Evolutionary conservation across 73 alveolate genomes (phyloP).

Genomic region (Paramecium sonneborni): DNA sequence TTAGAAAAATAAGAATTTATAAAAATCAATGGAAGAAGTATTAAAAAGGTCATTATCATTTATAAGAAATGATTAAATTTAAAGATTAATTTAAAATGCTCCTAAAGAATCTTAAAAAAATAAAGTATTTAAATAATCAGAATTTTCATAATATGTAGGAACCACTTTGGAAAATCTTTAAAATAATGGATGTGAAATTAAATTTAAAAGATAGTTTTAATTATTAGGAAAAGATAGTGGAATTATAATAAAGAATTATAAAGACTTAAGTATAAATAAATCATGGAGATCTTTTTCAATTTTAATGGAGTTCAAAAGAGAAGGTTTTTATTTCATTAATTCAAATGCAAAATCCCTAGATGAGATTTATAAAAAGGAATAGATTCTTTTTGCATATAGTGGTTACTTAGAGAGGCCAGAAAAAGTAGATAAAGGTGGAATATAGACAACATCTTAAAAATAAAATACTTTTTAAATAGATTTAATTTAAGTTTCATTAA

Average conservation of each 20-base stretch:
- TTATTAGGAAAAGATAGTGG: slow-evolving; percentile 35
- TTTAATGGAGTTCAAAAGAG: not conserved
- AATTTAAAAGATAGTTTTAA: not conserved
- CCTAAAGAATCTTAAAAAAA: not conserved
- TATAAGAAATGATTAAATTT: not conserved
- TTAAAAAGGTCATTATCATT: not conserved
- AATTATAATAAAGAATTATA: not conserved
- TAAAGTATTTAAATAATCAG: not conserved
- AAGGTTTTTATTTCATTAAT: not conserved
- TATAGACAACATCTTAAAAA: not conserved
- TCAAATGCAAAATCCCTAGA: not conserved
- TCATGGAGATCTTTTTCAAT: slow-evolving; percentile 23
- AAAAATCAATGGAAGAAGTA: not conserved
- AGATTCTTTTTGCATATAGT: not conserved
- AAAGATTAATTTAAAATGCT: slow-evolving; percentile 5
- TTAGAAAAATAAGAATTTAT: not conserved
- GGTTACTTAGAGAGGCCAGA: not conserved
- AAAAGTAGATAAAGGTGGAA: not conserved
- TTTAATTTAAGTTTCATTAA: not conserved
- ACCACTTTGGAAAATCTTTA: not conserved
- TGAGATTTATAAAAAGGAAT: not conserved
- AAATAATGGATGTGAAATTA: not conserved
- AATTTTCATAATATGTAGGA: slow-evolving; percentile 40
- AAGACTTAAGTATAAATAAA: not conserved
- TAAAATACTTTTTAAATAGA: not conserved